Base-by-base conservation (phyloP, 257 asterid species). In the Przewalskia tangutica region DNA sequence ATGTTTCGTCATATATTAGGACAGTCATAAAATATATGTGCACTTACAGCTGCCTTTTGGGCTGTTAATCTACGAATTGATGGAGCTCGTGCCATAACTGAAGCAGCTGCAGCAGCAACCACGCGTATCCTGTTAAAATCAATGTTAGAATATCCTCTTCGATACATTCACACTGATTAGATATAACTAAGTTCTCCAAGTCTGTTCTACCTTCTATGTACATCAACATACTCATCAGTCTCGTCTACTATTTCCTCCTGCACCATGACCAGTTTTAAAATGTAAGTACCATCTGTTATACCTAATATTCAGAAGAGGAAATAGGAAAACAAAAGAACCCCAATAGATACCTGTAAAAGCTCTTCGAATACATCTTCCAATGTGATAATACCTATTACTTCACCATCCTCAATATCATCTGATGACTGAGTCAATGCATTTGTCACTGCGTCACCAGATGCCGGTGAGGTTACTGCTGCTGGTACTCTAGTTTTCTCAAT, bases 181-280 rank as follows among this genome's bases (percentile, higher is more conserved):
- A 71, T 81, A 70, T 13, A 78, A 65, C 27, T 62, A 58, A 81
- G 77, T 38, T 66, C 7, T 5, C 6, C 1, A 38, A 8, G 40
- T 75, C 79, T 27, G 23, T 51, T 23, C 36, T 83, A 93, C 98
- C 97, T 93, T 86, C 86, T 93, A 82, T 94, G 98, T 59, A 94
- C 98, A 84, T 94, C 97, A 42, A 94, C 98, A 84, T 59, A 94
- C 85, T 93, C 98, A 79, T 94, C 98, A 0, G 98, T 93, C 91
- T 94, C 98, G 40, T 94, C 98, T 5, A 94, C 98, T 79, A 94
- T 94, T 89, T 94, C 97, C 88, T 94, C 98, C 97, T 94, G 91
- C 83, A 88, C 23, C 17, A 79, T 67, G 79, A 63, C 82, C 70
- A 53, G 70, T 27, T 38, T 53, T 60, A 46, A 56, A 78, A 82